These are phyloP conservation scores for Massariosphaeria phaeospora DNA, from an alignment of 495 filamentous ascomycete species.

Conservation along the genomic window DNA sequence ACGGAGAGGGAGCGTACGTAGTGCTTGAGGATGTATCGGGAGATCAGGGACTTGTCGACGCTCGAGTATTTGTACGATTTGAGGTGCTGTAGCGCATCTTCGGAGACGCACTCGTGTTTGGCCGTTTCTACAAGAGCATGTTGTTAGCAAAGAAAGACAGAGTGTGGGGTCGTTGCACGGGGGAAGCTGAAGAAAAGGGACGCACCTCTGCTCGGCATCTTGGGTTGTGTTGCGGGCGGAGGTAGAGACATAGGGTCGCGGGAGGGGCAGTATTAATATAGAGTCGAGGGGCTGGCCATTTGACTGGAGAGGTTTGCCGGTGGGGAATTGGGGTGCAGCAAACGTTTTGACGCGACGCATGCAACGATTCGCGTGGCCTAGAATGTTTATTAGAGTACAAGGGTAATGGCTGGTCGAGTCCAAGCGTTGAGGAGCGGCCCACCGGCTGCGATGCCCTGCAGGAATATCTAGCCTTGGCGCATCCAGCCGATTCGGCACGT, in stretches of 20 bases:
- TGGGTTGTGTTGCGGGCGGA: conserved; percentile 23
- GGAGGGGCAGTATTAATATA: conserved; percentile 12
- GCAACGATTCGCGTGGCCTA: too few relatives aligned
- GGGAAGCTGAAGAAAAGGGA: conserved; percentile 1
- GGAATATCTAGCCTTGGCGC: too few relatives aligned
- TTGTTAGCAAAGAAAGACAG: conserved; percentile 8
- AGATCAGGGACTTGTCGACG: conserved; percentile 95
- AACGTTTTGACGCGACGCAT: neutral
- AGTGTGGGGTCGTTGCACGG: neutral
- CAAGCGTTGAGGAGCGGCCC: too few relatives aligned
- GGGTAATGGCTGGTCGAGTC: too few relatives aligned
- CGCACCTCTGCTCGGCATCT: conserved; percentile 26
- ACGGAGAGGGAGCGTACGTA: conserved; percentile 61
- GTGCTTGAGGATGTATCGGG: conserved; percentile 85
- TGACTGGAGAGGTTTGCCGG: conserved; percentile 4
- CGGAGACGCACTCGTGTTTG: conserved; percentile 59
- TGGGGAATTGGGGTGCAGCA: conserved; percentile 9
- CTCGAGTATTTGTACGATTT: conserved; percentile 94
- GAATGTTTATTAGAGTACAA: too few relatives aligned
- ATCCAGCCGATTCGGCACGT: too few relatives aligned
- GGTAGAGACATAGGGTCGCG: conserved; percentile 23
- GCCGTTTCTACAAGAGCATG: conserved; percentile 33
- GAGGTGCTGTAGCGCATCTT: conserved; percentile 71
- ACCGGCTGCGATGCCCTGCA: too few relatives aligned
- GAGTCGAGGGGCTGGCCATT: conserved; percentile 2